A percentile compares a stretch with the other conserved stretches of the same genome.
phyloP scores from a whole-genome alignment of 2,329 filamentous ascomycete genomes.

The Aspergillus jensenii region DNA sequence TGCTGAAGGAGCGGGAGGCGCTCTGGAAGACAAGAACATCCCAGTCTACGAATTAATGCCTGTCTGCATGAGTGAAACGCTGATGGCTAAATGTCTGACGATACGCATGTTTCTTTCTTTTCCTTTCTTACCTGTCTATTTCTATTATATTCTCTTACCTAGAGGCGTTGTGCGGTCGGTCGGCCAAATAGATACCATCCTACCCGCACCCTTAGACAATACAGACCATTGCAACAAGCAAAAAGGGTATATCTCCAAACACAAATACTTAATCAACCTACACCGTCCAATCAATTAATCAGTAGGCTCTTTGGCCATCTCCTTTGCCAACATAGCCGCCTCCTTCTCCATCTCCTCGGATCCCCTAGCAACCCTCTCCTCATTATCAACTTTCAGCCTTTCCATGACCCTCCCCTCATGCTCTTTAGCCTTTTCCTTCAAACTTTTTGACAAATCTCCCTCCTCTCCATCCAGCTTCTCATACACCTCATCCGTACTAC shows the following conservation, averaged over 20 bases:
- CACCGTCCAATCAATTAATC: constrained; percentile 4
- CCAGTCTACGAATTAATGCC: neutral
- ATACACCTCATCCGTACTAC: constrained; percentile 74
- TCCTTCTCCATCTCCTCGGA: constrained; percentile 38
- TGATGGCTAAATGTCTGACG: constrained; percentile 15
- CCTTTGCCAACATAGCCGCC: constrained; percentile 43
- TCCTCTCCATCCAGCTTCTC: constrained; percentile 78
- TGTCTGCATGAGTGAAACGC: constrained; percentile 7
- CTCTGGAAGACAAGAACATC: constrained; percentile 61
- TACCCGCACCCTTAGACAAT: neutral
- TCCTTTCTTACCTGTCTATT: constrained; percentile 2
- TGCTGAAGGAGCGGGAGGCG: constrained; percentile 71
- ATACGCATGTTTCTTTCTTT: constrained; percentile 7
- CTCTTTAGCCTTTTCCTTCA: constrained; percentile 40
- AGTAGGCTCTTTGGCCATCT: constrained; percentile 30
- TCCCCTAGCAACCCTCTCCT: constrained; percentile 57
- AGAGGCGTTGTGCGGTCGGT: constrained; percentile 10
- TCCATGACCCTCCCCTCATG: constrained; percentile 56
- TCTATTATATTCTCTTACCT: neutral
- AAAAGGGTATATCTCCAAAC: neutral
- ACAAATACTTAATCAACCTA: neutral
- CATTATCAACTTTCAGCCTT: constrained; percentile 38
- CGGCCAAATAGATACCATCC: constrained; percentile 5
- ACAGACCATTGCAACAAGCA: neutral
- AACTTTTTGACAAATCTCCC: constrained; percentile 73